A percentile compares a stretch with the other conserved stretches of the same genome.
phyloP scores from a whole-genome alignment of 768 basidiomycete genomes.

The Hericium rajendrae region DNA sequence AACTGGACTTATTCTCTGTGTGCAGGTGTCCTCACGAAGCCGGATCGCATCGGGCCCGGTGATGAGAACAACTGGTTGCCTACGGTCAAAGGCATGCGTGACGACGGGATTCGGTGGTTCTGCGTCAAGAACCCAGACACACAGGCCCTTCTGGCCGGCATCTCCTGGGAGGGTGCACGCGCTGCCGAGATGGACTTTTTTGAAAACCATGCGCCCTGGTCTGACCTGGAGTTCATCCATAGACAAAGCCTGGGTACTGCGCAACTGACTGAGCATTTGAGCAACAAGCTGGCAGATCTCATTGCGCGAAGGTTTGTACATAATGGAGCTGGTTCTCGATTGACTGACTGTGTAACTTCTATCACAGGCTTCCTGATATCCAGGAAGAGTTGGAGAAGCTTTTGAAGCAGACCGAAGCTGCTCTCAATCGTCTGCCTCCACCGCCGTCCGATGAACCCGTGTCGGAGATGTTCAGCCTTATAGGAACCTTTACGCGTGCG shows the following conservation, averaged over 20 bases:
- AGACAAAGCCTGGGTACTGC: slow-evolving; percentile 10
- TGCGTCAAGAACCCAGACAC: slow-evolving; percentile 13
- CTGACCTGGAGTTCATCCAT: slow-evolving; percentile 4
- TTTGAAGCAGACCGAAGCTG: slow-evolving; percentile 26
- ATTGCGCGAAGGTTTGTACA: slow-evolving; percentile 7
- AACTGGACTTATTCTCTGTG: not conserved
- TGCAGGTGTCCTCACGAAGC: slow-evolving; percentile 9
- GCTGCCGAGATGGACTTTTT: slow-evolving; percentile 6
- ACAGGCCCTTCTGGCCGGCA: slow-evolving; percentile 4
- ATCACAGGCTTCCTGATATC: slow-evolving; percentile 49
- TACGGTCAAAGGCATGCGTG: not conserved
- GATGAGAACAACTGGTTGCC: not conserved
- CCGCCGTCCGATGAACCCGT: slow-evolving; percentile 45
- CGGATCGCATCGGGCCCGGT: slow-evolving; percentile 8
- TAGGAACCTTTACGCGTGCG: slow-evolving; percentile 35
- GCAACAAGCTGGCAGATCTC: slow-evolving; percentile 4
- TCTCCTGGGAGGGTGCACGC: slow-evolving; percentile 11
- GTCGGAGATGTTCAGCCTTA: slow-evolving; percentile 37
- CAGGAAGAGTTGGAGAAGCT: slow-evolving; percentile 41
- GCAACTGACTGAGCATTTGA: slow-evolving; percentile 5
- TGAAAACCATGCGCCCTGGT: slow-evolving; percentile 4
- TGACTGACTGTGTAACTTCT: not conserved
- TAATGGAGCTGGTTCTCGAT: not conserved
- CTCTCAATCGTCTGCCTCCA: slow-evolving; percentile 28
- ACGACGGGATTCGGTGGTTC: not conserved